A percentile compares a stretch with the other conserved stretches of the same genome.
These are phyloP conservation scores for Panicum hallii DNA, from an alignment of 202 grass and related monocot genomes.

Conservation along the genomic window DNA sequence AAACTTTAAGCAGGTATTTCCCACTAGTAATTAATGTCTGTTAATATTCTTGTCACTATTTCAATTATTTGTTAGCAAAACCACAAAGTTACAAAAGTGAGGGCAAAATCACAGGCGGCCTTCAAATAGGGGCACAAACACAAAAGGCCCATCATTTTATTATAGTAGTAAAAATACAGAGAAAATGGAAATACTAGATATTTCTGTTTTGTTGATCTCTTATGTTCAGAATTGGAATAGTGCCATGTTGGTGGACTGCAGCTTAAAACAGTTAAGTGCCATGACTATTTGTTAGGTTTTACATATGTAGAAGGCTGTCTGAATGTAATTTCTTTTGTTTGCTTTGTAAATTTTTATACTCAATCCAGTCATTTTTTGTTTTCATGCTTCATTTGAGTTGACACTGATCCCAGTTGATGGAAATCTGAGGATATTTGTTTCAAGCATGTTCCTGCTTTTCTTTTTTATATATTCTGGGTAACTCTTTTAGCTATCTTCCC, in stretches of 20 bases:
- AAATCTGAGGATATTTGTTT: not conserved
- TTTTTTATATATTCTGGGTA: not conserved
- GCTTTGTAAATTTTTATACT: not conserved
- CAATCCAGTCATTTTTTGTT: not conserved
- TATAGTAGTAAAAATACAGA: not conserved
- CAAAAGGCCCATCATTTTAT: not conserved
- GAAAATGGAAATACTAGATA: not conserved
- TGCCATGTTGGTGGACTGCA: not conserved
- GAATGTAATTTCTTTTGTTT: not conserved
- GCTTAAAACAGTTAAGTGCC: not conserved
- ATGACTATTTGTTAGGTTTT: not conserved
- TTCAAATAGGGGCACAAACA: no score
- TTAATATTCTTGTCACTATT: not conserved
- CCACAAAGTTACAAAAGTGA: no score
- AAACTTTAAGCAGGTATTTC: constrained; percentile 74
- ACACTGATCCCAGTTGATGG: not conserved
- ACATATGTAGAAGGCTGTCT: not conserved
- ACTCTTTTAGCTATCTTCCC: not conserved
- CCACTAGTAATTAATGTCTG: constrained; percentile 5
- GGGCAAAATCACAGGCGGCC: no score
- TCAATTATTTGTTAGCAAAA: not conserved
- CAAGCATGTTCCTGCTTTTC: not conserved
- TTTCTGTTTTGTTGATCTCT: not conserved
- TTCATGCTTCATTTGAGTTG: not conserved
- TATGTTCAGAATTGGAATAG: not conserved